Base-by-base conservation (phyloP, 2,329 filamentous ascomycete genomes). In the Pseudogymnoascus verrucosus region DNA sequence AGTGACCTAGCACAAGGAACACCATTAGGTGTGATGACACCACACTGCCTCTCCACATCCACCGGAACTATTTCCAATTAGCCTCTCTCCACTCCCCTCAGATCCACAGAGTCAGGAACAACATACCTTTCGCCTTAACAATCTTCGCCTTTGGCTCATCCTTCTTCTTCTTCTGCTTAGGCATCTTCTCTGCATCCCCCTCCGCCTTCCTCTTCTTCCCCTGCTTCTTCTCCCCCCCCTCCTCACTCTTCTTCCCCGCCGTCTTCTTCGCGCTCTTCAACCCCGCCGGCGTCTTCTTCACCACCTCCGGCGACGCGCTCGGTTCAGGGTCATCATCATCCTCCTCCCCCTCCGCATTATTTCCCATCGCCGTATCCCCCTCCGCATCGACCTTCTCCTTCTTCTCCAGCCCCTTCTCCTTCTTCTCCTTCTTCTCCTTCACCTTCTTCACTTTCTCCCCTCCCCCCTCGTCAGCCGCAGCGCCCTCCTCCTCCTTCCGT, bases 91-190 rank as follows among this genome's bases (percentile, higher is more conserved):
- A 10, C n/a, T 16, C 5, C 42, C 14, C 21, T 1, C 19, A 21
- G n/a, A 47, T 14, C 11, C 42, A 47, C 42, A 12, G 16, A 3
- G 21, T 39, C 28, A n/a, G 21, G 62, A 23, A 65, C 62, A 34
- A 62, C 65, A 64, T 77, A 86, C 84, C 91, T 80, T 96, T 96
- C 0, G 90, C 89, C 71, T 96, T 96, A 0, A 90, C 84, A 0
- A 84, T 81, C 76, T 96, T 96, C 19, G 87, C 82, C 74, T 96
- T 96, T 0, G 88, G 88, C 72, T 96, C 91, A 67, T 96, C 91
- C 78, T 96, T 96, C 80, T 96, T 96, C 80, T 96, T 96, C 80
- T 96, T 96, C 68, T 87, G 85, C 76, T 93, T 95, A 0, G 89
- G 89, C 14, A 84, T 89, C 77, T 95, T 95, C 62, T 91, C 89